Conservation (phyloP, 2,329 filamentous ascomycete species). For the Trichoderma koningii region DNA sequence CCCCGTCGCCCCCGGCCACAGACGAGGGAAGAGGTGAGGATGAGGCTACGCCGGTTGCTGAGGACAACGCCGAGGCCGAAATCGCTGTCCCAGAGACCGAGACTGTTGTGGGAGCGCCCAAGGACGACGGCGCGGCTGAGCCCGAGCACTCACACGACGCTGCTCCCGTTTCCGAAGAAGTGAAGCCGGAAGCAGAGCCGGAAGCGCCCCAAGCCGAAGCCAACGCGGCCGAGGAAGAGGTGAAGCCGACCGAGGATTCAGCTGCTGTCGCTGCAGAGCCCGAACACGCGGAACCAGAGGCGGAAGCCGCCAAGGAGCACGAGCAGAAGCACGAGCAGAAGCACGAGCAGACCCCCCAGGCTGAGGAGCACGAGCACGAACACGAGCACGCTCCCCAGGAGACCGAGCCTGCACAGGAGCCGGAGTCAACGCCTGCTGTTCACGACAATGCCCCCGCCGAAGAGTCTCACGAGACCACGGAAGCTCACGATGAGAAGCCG, state of each 20-base stretch:
- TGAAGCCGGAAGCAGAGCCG: background rate
- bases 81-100: conserved; percentile 8
- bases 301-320: conserved; percentile 9
- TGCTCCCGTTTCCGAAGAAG: conserved; percentile 20
- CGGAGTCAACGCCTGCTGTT: conserved; percentile 11
- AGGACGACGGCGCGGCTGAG: conserved; percentile 20
- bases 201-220: conserved; percentile 25
- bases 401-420: conserved; percentile 1
- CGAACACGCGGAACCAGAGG: conserved; percentile 7
- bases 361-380: background rate
- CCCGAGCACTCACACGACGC: conserved; percentile 11
- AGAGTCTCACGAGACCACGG: conserved; percentile 17
- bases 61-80: conserved; percentile 15
- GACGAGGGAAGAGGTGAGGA: conserved; percentile 24
- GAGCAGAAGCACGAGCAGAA: background rate
- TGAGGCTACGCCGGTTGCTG: conserved; percentile 11
- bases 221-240: conserved; percentile 21
- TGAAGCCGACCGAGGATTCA: conserved; percentile 10
- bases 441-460: conserved; percentile 27
- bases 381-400: conserved; percentile 8
- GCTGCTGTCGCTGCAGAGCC: conserved; percentile 24
- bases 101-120: conserved; percentile 7
- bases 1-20: conserved; percentile 21
- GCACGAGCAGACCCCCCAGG: background rate
- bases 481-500: conserved; percentile 25